Conservation (phyloP, 225 moss, liverwort and hornwort genomes). For the Antitrichia curtipendula region DNA sequence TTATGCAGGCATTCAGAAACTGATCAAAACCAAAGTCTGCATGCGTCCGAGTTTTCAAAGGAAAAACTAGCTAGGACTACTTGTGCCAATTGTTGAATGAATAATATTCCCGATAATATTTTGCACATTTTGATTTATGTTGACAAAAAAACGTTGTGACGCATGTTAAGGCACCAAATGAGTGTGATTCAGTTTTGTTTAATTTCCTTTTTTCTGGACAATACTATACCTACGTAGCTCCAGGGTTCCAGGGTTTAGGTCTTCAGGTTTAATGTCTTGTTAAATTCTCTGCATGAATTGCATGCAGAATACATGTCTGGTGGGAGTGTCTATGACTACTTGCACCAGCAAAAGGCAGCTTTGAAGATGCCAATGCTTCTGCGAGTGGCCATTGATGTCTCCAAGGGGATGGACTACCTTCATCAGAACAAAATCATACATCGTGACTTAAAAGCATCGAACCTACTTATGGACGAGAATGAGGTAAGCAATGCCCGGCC, state of each 20-base stretch:
- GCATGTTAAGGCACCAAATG: neutral
- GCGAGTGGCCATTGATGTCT: slow-evolving; percentile 70
- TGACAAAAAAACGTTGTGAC: neutral
- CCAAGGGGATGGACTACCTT: slow-evolving; percentile 96
- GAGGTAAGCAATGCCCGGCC: slow-evolving; percentile 32
- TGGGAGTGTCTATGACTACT: slow-evolving; percentile 80
- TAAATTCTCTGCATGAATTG: neutral
- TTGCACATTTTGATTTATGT: neutral
- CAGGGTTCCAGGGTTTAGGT: neutral
- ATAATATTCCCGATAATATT: no score
- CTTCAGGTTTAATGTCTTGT: neutral
- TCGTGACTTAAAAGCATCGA: slow-evolving; percentile 85
- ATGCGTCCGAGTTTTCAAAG: no score
- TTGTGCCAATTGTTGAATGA: neutral
- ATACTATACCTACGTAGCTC: neutral
- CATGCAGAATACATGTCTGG: slow-evolving; percentile 84
- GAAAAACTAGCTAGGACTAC: neutral
- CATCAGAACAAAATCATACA: slow-evolving; percentile 94
- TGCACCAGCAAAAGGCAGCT: slow-evolving; percentile 73
- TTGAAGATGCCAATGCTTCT: slow-evolving; percentile 72
- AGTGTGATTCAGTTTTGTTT: neutral
- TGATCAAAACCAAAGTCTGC: neutral
- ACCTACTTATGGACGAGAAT: slow-evolving; percentile 94
- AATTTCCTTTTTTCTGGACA: neutral
- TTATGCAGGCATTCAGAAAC: neutral